Conservation (phyloP, 345 rosid genomes). For the Salix arbutifolia region DNA sequence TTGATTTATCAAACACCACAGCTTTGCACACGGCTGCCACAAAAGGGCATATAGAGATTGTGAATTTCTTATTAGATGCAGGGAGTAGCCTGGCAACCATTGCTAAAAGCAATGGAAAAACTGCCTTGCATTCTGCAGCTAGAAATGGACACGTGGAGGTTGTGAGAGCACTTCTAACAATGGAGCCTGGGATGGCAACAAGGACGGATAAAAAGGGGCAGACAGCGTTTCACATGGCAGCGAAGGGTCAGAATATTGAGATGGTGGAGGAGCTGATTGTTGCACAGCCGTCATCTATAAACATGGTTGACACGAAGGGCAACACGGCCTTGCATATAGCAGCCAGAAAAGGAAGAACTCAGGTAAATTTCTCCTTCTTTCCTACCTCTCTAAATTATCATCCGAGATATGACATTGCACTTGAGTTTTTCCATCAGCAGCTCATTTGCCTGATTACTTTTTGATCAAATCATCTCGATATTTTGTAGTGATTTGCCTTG, state of each 20-base stretch:
- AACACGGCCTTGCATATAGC: slow-evolving; percentile 79
- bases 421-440: neutral
- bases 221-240: slow-evolving; percentile 96
- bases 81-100: slow-evolving; percentile 82
- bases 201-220: slow-evolving; percentile 90
- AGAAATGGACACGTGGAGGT: slow-evolving; percentile 82
- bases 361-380: slow-evolving; percentile 34
- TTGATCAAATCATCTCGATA: neutral
- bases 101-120: slow-evolving; percentile 86
- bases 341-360: slow-evolving; percentile 70
- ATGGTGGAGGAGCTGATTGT: slow-evolving; percentile 65
- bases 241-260: slow-evolving; percentile 65
- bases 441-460: neutral
- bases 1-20: slow-evolving; percentile 79
- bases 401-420: neutral
- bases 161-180: slow-evolving; percentile 53
- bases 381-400: neutral
- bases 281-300: slow-evolving; percentile 51
- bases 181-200: slow-evolving; percentile 53
- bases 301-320: slow-evolving; percentile 73
- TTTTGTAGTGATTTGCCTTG: neutral
- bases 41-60: slow-evolving; percentile 81
- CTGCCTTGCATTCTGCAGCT: slow-evolving; percentile 85
- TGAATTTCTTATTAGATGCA: slow-evolving; percentile 55
- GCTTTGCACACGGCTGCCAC: slow-evolving; percentile 87